Conservation (phyloP, 176 grass and related monocot genomes). For the Melocanna baccifera region DNA sequence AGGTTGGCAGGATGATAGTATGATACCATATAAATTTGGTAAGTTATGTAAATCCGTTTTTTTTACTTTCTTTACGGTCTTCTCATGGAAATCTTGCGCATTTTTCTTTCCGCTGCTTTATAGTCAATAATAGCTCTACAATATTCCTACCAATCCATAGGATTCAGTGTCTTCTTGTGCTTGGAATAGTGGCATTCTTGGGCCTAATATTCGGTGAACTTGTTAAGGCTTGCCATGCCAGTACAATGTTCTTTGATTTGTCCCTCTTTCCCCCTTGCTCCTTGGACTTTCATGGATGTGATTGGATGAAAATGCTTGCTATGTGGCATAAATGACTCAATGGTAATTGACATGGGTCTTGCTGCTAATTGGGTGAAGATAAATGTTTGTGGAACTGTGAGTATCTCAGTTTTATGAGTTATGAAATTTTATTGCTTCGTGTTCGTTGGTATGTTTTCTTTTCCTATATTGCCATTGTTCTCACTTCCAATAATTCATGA, state of each 20-base stretch:
- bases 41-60: no score
- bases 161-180: constrained; percentile 11
- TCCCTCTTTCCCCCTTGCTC: neutral
- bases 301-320: constrained; percentile 30
- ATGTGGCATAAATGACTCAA: constrained; percentile 61
- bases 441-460: no score
- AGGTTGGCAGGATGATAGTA: no score
- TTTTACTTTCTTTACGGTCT: no score
- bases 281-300: neutral
- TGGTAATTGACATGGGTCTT: constrained; percentile 64
- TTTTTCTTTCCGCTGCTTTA: no score
- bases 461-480: no score
- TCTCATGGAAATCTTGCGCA: no score
- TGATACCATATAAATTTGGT: no score
- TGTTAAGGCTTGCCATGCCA: no score
- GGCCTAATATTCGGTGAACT: neutral
- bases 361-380: constrained; percentile 98
- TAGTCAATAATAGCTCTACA: constrained; percentile 5
- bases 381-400: constrained; percentile 63
- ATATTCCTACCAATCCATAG: neutral
- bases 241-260: no score
- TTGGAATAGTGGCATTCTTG: neutral
- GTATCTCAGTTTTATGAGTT: neutral
- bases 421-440: no score
- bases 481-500: no score